A percentile compares a stretch with the other conserved stretches of the same genome.
Conservation (phyloP, 805 yeast species). For the Wickerhamiella alocasiicola region DNA sequence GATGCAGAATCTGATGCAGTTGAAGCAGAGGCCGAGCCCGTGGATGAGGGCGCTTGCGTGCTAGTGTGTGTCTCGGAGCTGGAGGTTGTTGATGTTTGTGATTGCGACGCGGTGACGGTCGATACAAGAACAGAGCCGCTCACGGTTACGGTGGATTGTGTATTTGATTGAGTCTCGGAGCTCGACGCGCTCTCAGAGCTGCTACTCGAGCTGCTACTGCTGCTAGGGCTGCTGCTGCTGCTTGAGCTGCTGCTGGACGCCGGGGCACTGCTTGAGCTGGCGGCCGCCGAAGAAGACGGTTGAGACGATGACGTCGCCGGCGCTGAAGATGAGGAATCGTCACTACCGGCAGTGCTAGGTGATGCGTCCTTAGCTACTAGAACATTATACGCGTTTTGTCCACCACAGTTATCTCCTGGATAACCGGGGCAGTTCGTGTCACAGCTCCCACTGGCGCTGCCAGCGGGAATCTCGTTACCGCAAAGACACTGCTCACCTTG, state of each 20-base stretch:
- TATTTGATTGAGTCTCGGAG: constrained; percentile 12
- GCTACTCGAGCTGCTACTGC: constrained; percentile 14
- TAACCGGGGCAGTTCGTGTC: constrained; percentile 46
- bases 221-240: neutral
- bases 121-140: constrained; percentile 7
- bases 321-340: constrained; percentile 10
- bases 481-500: constrained; percentile 51
- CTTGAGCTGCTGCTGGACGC: constrained; percentile 25
- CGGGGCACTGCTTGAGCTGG: constrained; percentile 24
- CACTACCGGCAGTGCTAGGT: constrained; percentile 12
- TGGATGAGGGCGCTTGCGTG: neutral
- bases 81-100: constrained; percentile 14
- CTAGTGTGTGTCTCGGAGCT: no score
- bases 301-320: constrained; percentile 17
- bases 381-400: constrained; percentile 33
- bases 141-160: neutral
- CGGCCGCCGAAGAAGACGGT: constrained; percentile 16
- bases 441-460: constrained; percentile 28
- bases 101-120: constrained; percentile 15
- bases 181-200: constrained; percentile 19
- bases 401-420: constrained; percentile 52
- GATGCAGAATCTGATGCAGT: constrained; percentile 20
- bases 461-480: constrained; percentile 36
- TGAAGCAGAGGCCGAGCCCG: neutral
- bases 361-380: constrained; percentile 18